Base-by-base conservation (phyloP, 164 flowering plant genomes). In the Magnolia changhungtana region DNA sequence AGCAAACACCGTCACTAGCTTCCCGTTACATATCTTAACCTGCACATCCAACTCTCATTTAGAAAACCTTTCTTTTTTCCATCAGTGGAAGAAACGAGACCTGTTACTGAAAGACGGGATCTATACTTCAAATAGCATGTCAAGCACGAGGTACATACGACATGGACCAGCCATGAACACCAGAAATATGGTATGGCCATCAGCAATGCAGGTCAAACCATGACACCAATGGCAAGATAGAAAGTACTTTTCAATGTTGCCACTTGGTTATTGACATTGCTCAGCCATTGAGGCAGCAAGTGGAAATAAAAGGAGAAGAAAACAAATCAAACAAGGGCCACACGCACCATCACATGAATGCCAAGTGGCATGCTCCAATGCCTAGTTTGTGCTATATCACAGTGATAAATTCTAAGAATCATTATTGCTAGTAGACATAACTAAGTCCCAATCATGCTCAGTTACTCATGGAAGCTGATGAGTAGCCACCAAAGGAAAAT, bases 1-100 rank as follows among this genome's bases (percentile, higher is more conserved):
- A 61, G 95, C 97, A 76, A 87, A 89, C 67, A 92, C 90, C 65
- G 86, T 86, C 29, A 93, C 79, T 49, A 85, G 74, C 87, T 95
- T 95, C 81, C 98, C 99, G 73, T 93, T 95, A 88, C 97, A 93
- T 64, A 95, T 90, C 80, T 92, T 95, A 73, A 92, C 87, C 99
- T 95, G 85, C 84, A 84, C 51, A 50, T 50, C 7, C 19, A 50
- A 58, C 10, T 24, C 4, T 16, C 14, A 1, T 45, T 76, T 20
- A 71, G 73, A 9, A 69, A 75, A 24, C 37, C 3, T 37, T 37
- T 5, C 7, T 37, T 37, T 37, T 37, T 37, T 37, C n/a, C 63
- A 65, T 65, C 71, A 68, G 31, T 31, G n/a, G 20, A 65, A 37
- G 71, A 68, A 29, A 65, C 68, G 24, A 65, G 31, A 65, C 63